phyloP scores from a whole-genome alignment of 495 filamentous ascomycete genomes.

The Chaetomium tenue region DNA sequence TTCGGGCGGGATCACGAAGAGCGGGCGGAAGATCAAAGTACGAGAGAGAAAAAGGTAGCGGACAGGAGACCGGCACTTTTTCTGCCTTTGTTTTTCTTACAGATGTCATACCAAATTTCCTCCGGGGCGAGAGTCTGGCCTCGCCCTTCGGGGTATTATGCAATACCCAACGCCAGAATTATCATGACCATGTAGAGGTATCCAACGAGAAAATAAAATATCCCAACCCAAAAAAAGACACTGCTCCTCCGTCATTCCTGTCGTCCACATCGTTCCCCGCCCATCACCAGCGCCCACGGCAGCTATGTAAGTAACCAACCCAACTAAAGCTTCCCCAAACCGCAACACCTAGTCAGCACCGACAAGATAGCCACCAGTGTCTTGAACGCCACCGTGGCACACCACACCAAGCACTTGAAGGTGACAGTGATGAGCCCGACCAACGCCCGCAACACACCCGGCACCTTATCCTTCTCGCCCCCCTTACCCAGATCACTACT shows the following conservation, averaged over 20 bases:
- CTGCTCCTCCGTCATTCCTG: background rate
- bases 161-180: conserved; percentile 22
- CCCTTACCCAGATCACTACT: conserved; percentile 42
- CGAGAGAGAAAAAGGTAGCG: conserved; percentile 73
- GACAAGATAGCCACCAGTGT: conserved; percentile 39
- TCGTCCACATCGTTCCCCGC: background rate
- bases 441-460: conserved; percentile 38
- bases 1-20: conserved; percentile 74
- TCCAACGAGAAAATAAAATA: conserved; percentile 5
- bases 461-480: conserved; percentile 43
- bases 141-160: conserved; percentile 16
- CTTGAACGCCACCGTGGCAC: conserved; percentile 46
- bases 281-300: too few relatives aligned
- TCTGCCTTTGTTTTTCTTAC: conserved; percentile 8
- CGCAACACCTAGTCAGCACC: conserved; percentile 42
- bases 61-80: background rate
- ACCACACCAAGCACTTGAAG: conserved; percentile 51
- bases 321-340: conserved; percentile 39
- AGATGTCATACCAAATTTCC: conserved; percentile 18
- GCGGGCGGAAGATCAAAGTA: conserved; percentile 79
- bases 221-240: background rate
- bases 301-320: background rate
- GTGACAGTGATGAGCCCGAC: conserved; percentile 42
- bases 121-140: conserved; percentile 25
- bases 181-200: conserved; percentile 19